These are phyloP conservation scores for Acanthamoeba castellanii DNA, from an alignment of 208 protist species.

Conservation along the genomic window DNA sequence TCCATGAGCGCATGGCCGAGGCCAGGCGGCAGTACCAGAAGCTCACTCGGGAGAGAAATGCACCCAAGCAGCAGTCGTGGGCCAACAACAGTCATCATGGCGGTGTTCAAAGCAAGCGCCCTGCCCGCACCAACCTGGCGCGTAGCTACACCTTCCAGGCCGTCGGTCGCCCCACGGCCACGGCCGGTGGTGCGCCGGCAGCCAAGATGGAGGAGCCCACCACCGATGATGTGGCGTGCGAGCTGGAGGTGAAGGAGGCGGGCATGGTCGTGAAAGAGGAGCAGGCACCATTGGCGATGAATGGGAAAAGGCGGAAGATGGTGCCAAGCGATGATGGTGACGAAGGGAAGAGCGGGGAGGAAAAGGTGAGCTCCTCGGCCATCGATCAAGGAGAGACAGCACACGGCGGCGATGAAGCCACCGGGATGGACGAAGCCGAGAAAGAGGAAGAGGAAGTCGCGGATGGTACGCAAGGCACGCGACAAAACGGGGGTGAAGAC, in stretches of 20 bases:
- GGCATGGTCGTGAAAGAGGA: neutral
- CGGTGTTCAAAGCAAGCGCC: neutral
- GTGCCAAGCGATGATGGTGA: neutral
- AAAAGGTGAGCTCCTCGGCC: neutral
- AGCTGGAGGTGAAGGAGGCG: neutral
- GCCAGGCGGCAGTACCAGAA: neutral
- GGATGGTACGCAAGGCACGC: too few species aligned
- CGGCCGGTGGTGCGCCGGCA: neutral
- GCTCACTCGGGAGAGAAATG: constrained; percentile 2
- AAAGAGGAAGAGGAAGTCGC: neutral
- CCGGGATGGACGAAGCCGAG: neutral
- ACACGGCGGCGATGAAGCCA: neutral
- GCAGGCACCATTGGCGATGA: neutral
- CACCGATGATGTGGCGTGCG: neutral
- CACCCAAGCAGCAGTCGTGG: constrained; percentile 52
- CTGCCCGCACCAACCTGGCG: neutral
- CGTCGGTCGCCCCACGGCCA: neutral
- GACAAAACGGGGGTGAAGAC: neutral
- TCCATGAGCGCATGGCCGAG: constrained; percentile 43
- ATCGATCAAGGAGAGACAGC: neutral
- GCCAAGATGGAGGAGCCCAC: neutral
- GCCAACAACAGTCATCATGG: neutral
- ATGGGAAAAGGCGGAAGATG: neutral
- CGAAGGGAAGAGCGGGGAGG: neutral
- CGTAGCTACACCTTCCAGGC: constrained; percentile 57